These are phyloP conservation scores for Quercus dentata DNA, from an alignment of 306 rosid species.

Conservation along the genomic window DNA sequence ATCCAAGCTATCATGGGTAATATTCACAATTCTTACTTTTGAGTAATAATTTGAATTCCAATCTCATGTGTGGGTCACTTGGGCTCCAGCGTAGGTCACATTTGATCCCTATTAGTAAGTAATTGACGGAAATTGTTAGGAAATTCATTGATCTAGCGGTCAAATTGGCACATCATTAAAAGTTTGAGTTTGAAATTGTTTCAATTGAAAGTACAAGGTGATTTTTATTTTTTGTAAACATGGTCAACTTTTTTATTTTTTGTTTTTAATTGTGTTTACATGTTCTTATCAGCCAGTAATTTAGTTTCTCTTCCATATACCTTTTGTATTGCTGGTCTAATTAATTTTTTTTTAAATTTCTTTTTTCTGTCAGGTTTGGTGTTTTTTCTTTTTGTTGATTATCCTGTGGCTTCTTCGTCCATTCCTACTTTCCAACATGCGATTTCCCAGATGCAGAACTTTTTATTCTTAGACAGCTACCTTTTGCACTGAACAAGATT, in stretches of 20 bases:
- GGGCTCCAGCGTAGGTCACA: too few species aligned
- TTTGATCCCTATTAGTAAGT: background rate
- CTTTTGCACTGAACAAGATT: conserved; percentile 19
- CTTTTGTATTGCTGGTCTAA: background rate
- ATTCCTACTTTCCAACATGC: conserved; percentile 25
- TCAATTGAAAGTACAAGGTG: background rate
- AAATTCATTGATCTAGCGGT: background rate
- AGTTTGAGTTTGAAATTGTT: background rate
- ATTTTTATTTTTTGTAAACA: background rate
- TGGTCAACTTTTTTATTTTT: background rate
- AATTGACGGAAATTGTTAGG: background rate
- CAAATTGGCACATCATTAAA: background rate
- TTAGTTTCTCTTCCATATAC: background rate
- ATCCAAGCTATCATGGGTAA: background rate
- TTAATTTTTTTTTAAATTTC: background rate
- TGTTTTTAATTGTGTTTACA: background rate
- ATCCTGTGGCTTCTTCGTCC: conserved; percentile 25
- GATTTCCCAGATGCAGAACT: conserved; percentile 33
- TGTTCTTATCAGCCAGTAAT: background rate
- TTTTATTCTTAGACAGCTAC: conserved; percentile 13
- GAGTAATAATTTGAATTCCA: background rate
- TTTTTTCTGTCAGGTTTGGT: conserved; percentile 45
- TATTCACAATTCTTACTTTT: background rate
- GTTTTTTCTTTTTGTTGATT: conserved; percentile 31
- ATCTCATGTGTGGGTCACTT: too few species aligned